These are phyloP conservation scores for Medicago arabica DNA, from an alignment of 306 rosid species.

Conservation along the genomic window DNA sequence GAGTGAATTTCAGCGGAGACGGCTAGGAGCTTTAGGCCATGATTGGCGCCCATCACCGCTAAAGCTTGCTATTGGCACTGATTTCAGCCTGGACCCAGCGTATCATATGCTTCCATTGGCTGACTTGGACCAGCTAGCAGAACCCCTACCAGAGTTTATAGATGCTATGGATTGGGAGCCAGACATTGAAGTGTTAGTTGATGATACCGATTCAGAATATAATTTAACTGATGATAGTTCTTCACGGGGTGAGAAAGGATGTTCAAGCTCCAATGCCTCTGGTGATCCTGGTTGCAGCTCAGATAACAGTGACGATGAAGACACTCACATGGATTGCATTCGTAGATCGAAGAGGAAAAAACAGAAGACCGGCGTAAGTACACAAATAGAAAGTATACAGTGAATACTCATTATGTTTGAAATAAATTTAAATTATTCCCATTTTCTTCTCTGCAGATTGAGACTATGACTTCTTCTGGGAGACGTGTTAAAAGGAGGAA, in stretches of 20 bases:
- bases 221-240: constrained; percentile 78
- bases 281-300: constrained; percentile 73
- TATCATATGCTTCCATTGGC: constrained; percentile 90
- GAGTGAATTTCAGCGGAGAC: constrained; percentile 82
- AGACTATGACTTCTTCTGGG: constrained; percentile 92
- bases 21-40: constrained; percentile 88
- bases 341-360: constrained; percentile 88
- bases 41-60: constrained; percentile 92
- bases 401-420: constrained; percentile 17
- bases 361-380: constrained; percentile 79
- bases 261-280: constrained; percentile 72
- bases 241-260: constrained; percentile 78
- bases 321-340: constrained; percentile 58
- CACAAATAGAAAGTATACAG: constrained; percentile 5
- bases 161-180: constrained; percentile 97
- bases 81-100: constrained; percentile 88
- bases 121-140: constrained; percentile 76
- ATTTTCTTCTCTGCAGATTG: constrained; percentile 50
- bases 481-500: constrained; percentile 94
- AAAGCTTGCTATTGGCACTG: constrained; percentile 88
- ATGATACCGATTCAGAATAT: constrained; percentile 93
- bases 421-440: constrained; percentile 41
- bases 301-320: constrained; percentile 78
- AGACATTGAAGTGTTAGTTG: constrained; percentile 80
- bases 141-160: constrained; percentile 81